Percentiles rank a stretch among this genome's conserved stretches.
These are phyloP conservation scores for Pleurotus djamor DNA, from an alignment of 768 basidiomycete genomes.

Conservation along the genomic window DNA sequence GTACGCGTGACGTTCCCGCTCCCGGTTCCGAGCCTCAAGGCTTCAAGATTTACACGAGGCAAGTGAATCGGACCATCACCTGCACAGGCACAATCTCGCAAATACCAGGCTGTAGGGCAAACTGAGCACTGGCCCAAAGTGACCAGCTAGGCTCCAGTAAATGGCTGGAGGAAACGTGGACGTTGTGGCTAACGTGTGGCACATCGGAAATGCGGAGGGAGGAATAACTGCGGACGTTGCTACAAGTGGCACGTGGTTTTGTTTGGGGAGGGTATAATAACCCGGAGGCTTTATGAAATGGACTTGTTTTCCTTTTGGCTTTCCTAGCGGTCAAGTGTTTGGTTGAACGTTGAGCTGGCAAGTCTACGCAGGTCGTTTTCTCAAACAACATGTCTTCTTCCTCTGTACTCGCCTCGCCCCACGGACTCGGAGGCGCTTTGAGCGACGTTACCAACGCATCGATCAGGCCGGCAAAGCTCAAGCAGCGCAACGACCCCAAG, in stretches of 20 bases:
- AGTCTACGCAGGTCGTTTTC: slow-evolving; percentile 6
- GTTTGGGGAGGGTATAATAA: neutral
- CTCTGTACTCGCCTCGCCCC: neutral
- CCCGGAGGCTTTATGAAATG: neutral
- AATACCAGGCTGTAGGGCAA: neutral
- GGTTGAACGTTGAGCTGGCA: neutral
- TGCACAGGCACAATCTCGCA: neutral
- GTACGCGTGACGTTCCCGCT: neutral
- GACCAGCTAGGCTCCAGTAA: too few species aligned
- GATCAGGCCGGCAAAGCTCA: neutral
- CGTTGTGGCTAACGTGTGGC: neutral
- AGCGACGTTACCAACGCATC: neutral
- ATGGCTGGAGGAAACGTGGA: neutral
- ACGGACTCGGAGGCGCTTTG: neutral
- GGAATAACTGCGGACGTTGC: neutral
- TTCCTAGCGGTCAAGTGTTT: neutral
- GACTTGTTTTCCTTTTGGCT: neutral
- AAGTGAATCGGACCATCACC: neutral
- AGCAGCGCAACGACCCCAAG: neutral
- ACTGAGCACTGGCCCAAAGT: too few species aligned
- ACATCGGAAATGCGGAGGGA: neutral
- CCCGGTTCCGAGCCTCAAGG: neutral
- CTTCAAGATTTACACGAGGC: neutral
- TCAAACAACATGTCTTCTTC: slow-evolving; percentile 3
- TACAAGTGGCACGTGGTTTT: neutral